These are phyloP conservation scores for Phytomonas francai DNA, from an alignment of 208 protist species.

Conservation along the genomic window DNA sequence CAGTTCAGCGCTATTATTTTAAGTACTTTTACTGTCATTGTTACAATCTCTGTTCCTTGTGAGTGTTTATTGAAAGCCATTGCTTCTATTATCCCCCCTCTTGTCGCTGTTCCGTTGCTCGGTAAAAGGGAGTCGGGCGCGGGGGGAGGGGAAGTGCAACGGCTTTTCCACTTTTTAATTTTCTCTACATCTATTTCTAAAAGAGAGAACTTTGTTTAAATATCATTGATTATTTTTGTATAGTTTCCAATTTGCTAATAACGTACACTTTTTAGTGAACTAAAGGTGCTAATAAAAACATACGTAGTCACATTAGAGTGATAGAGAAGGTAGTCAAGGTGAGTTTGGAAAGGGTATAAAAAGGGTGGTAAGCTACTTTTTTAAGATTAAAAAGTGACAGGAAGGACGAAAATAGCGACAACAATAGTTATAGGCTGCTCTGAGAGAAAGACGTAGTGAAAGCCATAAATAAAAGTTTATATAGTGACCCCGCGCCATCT, in stretches of 20 bases:
- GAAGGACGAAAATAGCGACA: background rate
- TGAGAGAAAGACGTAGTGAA: background rate
- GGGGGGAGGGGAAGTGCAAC: background rate
- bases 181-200: background rate
- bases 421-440: background rate
- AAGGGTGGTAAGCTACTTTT: background rate
- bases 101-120: background rate
- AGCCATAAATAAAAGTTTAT: background rate
- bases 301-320: background rate
- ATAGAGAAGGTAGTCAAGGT: background rate
- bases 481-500: background rate
- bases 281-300: background rate
- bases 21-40: background rate
- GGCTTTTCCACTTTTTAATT: background rate
- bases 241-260: slow-evolving; percentile 4
- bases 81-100: background rate
- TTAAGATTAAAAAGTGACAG: background rate
- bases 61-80: background rate
- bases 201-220: background rate
- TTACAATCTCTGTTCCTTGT: background rate
- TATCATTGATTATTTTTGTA: slow-evolving; percentile 9
- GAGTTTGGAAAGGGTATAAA: slow-evolving; percentile 15
- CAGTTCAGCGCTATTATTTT: background rate
- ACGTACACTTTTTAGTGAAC: slow-evolving; percentile 3
- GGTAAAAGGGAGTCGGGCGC: background rate